Conservation (phyloP, 805 yeast species). For the Suhomyces canberraensis region DNA sequence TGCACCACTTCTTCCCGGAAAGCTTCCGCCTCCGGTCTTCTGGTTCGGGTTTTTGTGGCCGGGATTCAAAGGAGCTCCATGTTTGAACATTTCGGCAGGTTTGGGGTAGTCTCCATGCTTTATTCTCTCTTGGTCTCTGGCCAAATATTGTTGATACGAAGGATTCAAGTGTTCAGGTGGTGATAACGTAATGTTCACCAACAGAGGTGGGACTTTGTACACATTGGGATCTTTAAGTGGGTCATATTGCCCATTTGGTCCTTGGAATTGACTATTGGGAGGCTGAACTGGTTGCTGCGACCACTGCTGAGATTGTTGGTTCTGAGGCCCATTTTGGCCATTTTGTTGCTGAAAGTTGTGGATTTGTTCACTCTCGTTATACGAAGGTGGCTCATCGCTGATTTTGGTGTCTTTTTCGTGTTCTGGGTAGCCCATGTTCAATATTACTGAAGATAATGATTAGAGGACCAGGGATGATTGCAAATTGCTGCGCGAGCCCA, state of each 20-base stretch:
- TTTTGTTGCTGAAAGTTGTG: not conserved
- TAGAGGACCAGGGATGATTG: no score
- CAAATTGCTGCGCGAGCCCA: no score
- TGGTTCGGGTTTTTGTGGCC: slow-evolving; percentile 19
- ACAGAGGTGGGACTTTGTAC: slow-evolving; percentile 28
- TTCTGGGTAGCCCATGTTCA: no score
- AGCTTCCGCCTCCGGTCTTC: slow-evolving; percentile 27
- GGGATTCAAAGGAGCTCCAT: slow-evolving; percentile 34
- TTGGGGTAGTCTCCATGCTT: slow-evolving; percentile 32
- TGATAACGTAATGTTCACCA: slow-evolving; percentile 36
- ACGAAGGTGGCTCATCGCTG: slow-evolving; percentile 5
- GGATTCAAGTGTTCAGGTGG: slow-evolving; percentile 37
- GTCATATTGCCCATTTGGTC: not conserved
- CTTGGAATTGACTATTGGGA: not conserved
- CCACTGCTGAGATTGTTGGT: not conserved
- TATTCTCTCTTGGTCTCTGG: slow-evolving; percentile 29
- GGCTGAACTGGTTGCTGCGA: not conserved
- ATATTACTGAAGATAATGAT: no score
- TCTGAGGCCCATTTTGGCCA: not conserved
- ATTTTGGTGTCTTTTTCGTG: not conserved
- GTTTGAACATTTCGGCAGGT: slow-evolving; percentile 21
- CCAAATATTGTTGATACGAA: slow-evolving; percentile 31
- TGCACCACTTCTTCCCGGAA: slow-evolving; percentile 38
- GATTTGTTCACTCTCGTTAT: slow-evolving; percentile 1
- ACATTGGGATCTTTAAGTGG: slow-evolving; percentile 19